phyloP scores from a whole-genome alignment of 495 filamentous ascomycete species.

The Neurospora hispaniola region DNA sequence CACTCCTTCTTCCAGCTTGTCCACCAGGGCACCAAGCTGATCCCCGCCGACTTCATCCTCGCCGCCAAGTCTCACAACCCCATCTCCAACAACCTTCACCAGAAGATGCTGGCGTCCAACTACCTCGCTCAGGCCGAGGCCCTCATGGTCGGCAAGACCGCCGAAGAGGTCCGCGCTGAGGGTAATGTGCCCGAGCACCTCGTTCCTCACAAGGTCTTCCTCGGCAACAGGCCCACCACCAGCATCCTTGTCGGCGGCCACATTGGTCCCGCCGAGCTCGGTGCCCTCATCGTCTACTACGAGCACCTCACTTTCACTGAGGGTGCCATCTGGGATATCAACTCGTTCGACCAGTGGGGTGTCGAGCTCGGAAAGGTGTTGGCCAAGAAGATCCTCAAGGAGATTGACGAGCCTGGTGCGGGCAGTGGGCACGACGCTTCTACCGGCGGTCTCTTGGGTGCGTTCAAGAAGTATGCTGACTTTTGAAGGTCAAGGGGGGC shows the following conservation, averaged over 20 bases:
- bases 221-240: constrained; percentile 93
- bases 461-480: constrained; percentile 51
- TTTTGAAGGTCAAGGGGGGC: constrained; percentile 2
- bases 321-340: constrained; percentile 97
- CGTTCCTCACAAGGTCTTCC: constrained; percentile 97
- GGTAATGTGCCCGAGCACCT: constrained; percentile 65
- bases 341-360: constrained; percentile 98
- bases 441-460: constrained; percentile 78
- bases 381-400: constrained; percentile 78
- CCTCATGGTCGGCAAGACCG: constrained; percentile 95
- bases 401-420: constrained; percentile 64
- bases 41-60: constrained; percentile 95
- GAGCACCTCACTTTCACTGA: constrained; percentile 98
- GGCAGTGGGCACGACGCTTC: constrained; percentile 67
- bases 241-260: constrained; percentile 79
- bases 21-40: constrained; percentile 98
- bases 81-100: constrained; percentile 80
- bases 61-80: constrained; percentile 96
- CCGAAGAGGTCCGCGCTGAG: constrained; percentile 81
- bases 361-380: constrained; percentile 95
- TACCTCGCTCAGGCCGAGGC: constrained; percentile 97
- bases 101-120: constrained; percentile 98
- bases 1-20: constrained; percentile 99
- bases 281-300: constrained; percentile 95
- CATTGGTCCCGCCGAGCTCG: constrained; percentile 88